Conservation (phyloP, 2,329 filamentous ascomycete species). For the Periglandula ipomoeae region DNA sequence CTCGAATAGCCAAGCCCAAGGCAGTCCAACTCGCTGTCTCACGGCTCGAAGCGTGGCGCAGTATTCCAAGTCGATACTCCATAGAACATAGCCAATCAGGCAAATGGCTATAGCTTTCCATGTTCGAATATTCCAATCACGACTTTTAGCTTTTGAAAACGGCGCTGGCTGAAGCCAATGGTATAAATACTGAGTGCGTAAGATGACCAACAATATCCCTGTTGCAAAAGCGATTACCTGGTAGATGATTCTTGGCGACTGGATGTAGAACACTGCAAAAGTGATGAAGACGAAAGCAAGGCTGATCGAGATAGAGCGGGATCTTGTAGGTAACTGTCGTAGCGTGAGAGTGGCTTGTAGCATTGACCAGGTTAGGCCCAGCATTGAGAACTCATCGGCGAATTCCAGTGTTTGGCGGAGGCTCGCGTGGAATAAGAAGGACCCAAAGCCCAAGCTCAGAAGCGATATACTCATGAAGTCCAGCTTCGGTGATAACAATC, state of each 20-base stretch:
- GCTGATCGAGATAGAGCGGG: conserved; percentile 22
- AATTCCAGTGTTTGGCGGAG: conserved; percentile 34
- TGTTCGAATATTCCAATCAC: conserved; percentile 17
- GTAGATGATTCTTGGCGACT: conserved; percentile 32
- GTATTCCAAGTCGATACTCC: conserved; percentile 46
- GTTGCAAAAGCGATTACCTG: conserved; percentile 30
- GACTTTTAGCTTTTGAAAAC: conserved; percentile 18
- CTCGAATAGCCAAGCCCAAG: conserved; percentile 47
- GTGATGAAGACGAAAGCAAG: conserved; percentile 32
- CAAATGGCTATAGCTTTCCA: conserved; percentile 25
- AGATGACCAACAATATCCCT: conserved; percentile 22
- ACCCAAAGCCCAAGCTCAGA: conserved; percentile 31
- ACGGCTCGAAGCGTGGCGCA: conserved; percentile 38
- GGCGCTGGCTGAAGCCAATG: conserved; percentile 18
- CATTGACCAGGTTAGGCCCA: conserved; percentile 41
- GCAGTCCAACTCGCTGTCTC: conserved; percentile 38
- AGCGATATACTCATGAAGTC: conserved; percentile 34
- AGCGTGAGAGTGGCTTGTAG: conserved; percentile 39
- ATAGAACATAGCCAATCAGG: conserved; percentile 39
- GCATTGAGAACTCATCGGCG: conserved; percentile 51
- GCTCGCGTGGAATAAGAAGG: conserved; percentile 35
- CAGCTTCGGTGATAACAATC: conserved; percentile 21
- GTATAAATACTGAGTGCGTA: conserved; percentile 27
- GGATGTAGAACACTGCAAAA: conserved; percentile 33
- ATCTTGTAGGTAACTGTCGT: conserved; percentile 27